Percentiles rank a stretch among this genome's conserved stretches.
phyloP scores from a whole-genome alignment of 805 yeast genomes.

The Myxozyma geophila region DNA sequence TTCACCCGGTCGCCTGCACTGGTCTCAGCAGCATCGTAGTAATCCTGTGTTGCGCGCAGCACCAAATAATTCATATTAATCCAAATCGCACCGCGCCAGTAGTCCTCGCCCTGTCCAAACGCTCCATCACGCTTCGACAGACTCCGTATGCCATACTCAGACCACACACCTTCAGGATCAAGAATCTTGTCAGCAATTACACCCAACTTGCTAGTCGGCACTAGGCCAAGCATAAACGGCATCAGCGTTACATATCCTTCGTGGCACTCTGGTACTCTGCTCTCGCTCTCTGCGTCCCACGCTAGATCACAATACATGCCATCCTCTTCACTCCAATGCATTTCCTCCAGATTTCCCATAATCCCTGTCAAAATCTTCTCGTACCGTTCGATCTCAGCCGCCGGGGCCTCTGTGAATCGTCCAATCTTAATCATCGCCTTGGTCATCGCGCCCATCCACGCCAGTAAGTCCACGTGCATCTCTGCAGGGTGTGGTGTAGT shows the following conservation, averaged over 20 bases:
- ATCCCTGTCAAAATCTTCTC: slow-evolving; percentile 59
- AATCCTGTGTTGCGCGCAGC: slow-evolving; percentile 62
- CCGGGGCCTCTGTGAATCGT: slow-evolving; percentile 57
- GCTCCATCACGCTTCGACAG: slow-evolving; percentile 66
- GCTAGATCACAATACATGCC: slow-evolving; percentile 81
- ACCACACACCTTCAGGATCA: slow-evolving; percentile 77
- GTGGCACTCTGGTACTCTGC: slow-evolving; percentile 72
- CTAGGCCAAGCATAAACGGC: slow-evolving; percentile 77
- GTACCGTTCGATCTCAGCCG: slow-evolving; percentile 61
- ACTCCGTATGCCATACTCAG: slow-evolving; percentile 79
- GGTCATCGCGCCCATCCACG: slow-evolving; percentile 96
- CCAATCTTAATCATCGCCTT: slow-evolving; percentile 79
- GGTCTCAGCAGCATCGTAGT: slow-evolving; percentile 53
- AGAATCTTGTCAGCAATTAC: slow-evolving; percentile 61
- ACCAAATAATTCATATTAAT: slow-evolving; percentile 84
- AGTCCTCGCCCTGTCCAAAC: slow-evolving; percentile 82
- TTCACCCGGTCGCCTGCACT: slow-evolving; percentile 44
- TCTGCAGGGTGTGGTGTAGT: slow-evolving; percentile 83
- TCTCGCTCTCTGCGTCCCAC: slow-evolving; percentile 27
- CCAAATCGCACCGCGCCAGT: slow-evolving; percentile 97
- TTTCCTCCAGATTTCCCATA: slow-evolving; percentile 63
- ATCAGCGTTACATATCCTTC: slow-evolving; percentile 85
- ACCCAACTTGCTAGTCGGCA: slow-evolving; percentile 44
- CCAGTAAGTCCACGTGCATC: slow-evolving; percentile 81
- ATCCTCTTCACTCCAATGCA: slow-evolving; percentile 79